These are phyloP conservation scores for Lolium perenne DNA, from an alignment of 176 grass and related monocot species.

Conservation along the genomic window DNA sequence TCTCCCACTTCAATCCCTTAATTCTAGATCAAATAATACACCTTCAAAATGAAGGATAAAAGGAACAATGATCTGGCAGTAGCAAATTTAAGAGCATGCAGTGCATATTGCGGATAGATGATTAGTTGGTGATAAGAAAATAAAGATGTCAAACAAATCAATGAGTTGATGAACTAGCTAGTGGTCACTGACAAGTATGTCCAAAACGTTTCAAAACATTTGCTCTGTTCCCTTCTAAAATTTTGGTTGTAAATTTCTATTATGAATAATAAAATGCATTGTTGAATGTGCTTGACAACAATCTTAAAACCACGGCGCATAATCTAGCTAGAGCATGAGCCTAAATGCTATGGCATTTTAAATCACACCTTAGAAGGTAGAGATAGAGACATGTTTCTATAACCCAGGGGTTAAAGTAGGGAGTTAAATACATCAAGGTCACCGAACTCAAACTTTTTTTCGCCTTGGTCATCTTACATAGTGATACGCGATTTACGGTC, in stretches of 20 bases:
- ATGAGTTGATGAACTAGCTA: background rate
- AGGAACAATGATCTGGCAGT: too few relatives aligned
- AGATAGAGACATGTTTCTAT: background rate
- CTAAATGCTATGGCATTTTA: background rate
- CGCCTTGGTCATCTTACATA: too few relatives aligned
- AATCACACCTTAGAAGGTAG: background rate
- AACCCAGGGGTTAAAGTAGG: background rate
- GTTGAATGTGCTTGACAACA: background rate
- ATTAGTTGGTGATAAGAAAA: background rate
- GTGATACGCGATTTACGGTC: too few relatives aligned
- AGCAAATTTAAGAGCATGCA: background rate
- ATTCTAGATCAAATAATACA: background rate
- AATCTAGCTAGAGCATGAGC: background rate
- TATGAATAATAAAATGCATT: too few relatives aligned
- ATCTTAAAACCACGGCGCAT: background rate
- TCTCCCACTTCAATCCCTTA: background rate
- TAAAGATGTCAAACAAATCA: constrained; percentile 4
- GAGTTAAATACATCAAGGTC: too few relatives aligned
- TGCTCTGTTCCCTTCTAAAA: background rate
- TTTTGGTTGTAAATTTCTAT: background rate
- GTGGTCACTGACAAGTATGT: background rate
- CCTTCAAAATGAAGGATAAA: background rate
- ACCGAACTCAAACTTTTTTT: too few relatives aligned
- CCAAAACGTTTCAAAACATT: background rate
- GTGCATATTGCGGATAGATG: background rate